Evolutionary conservation across 352 stramenopile species (phyloP).

Genomic region (Phytophthora foliorum): DNA sequence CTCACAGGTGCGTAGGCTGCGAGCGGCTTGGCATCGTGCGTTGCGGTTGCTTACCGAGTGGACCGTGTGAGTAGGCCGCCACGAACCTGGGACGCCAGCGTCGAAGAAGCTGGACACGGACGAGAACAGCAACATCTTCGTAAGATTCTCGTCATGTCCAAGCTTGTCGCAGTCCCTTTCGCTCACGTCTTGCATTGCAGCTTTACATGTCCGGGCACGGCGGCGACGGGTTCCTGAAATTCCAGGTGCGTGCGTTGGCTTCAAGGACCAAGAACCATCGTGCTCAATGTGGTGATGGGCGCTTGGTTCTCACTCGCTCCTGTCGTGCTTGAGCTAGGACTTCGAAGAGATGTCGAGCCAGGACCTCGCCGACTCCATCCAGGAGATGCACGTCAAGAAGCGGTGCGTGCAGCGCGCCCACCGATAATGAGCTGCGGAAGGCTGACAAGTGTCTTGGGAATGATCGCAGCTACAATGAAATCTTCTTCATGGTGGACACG

Average conservation of each 20-base stretch:
- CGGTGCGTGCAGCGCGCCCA: constrained; percentile 43
- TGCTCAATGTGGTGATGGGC: constrained; percentile 14
- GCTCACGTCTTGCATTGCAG: constrained; percentile 42
- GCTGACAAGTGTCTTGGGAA: background rate
- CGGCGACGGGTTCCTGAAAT: constrained; percentile 98
- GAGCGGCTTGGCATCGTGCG: background rate
- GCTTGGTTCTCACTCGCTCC: constrained; percentile 21
- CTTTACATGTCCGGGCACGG: constrained; percentile 96
- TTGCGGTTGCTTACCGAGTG: background rate
- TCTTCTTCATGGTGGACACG: constrained; percentile 98
- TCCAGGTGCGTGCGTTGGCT: constrained; percentile 77
- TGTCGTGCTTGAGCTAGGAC: constrained; percentile 64
- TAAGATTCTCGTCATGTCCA: constrained; percentile 41
- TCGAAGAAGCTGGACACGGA: constrained; percentile 92
- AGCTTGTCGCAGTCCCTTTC: constrained; percentile 48
- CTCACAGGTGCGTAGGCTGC: constrained; percentile 71
- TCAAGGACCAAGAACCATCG: constrained; percentile 1
- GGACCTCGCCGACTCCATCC: constrained; percentile 93
- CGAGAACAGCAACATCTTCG: constrained; percentile 91
- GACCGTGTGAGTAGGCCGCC: constrained; percentile 60
- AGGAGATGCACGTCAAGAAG: constrained; percentile 95
- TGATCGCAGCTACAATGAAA: constrained; percentile 89
- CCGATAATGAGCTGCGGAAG: background rate
- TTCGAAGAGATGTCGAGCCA: constrained; percentile 97
- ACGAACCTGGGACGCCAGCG: constrained; percentile 88